Conservation (phyloP, 106 monocot species). For the Dioscorea zingiberensis region DNA sequence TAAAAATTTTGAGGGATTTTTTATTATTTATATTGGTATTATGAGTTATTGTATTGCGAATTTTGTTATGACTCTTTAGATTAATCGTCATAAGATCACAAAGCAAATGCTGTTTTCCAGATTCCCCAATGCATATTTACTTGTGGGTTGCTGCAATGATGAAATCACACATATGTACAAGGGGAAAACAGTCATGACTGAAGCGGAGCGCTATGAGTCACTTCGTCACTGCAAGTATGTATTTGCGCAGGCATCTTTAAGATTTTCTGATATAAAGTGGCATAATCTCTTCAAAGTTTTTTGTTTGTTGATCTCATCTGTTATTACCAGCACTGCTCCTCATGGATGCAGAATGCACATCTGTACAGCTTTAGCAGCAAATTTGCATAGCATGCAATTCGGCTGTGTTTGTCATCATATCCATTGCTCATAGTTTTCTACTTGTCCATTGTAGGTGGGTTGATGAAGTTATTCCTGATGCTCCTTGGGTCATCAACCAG, state of each 20-base stretch:
- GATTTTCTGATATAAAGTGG: slow-evolving; percentile 6
- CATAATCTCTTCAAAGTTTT: too few relatives aligned
- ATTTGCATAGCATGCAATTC: background rate
- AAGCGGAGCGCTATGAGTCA: slow-evolving; percentile 66
- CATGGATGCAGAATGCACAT: too few relatives aligned
- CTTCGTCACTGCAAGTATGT: slow-evolving; percentile 73
- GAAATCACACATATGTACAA: slow-evolving; percentile 58
- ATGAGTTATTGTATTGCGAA: too few relatives aligned
- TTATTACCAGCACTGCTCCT: too few relatives aligned
- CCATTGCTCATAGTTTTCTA: background rate
- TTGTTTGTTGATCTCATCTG: too few relatives aligned
- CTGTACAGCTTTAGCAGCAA: background rate
- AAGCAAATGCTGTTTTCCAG: slow-evolving; percentile 15
- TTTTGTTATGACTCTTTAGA: too few relatives aligned
- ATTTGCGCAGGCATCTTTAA: background rate
- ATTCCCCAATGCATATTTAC: slow-evolving; percentile 66
- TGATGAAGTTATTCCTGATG: slow-evolving; percentile 83
- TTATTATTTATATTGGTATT: too few relatives aligned
- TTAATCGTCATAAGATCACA: too few relatives aligned
- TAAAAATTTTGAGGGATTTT: too few relatives aligned
- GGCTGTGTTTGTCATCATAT: too few relatives aligned
- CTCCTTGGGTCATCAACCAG: slow-evolving; percentile 72
- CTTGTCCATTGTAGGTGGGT: slow-evolving; percentile 49
- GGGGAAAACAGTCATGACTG: slow-evolving; percentile 78
- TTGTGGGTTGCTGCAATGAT: slow-evolving; percentile 76